Base-by-base conservation (phyloP, 2,329 filamentous ascomycete species). In the Huntiella moniliformis region DNA sequence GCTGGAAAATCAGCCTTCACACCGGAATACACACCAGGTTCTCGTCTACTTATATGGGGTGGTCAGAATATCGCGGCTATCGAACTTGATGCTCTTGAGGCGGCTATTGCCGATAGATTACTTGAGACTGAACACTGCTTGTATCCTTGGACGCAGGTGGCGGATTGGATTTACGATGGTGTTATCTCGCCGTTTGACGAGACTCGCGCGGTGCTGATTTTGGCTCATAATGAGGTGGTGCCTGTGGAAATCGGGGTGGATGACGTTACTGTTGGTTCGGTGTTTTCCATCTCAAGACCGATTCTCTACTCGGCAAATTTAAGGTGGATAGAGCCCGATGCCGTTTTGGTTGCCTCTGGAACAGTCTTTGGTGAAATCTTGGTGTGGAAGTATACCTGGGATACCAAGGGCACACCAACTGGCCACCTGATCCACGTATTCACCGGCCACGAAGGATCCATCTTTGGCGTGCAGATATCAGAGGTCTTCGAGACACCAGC, bases 291-390 rank as follows among this genome's bases (percentile, higher is more conserved):
- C 12, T 81, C 87, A 5, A 73, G 82, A 38, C 88, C 86, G 1
- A 86, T 93, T 46, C 68, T 98, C 5, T 98, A 93, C 60, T 83
- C 85, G 12, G 88, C 86, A 4, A 74, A 82, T 55, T 60, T 93
- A 13, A 62, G 68, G 35, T 83, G 79, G 70, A 61, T 77, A 5
- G 67, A 69, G 5, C 45, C 60, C 4, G 64, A 67, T 38, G 66
- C 67, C 44, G 66, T 93, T 39, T 68, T 95, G 15, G 73, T 95
- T 43, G 84, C 85, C 5, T 82, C 82, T 3, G 91, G 91, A 1
- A 96, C 91, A 0, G 86, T 88, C 1, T 96, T 96, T 61, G 91
- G 91, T 3, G 87, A 96, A 59, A 82, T 98, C 32, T 68, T 95
- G 34, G 73, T 93, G 12, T 96, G 91, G 91, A 82, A 78, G 52